Evolutionary conservation across 75 land plant genomes (phyloP), one percentile per base, ranked within the genome.

Genomic region (Isoetes taiwanensis): DNA sequence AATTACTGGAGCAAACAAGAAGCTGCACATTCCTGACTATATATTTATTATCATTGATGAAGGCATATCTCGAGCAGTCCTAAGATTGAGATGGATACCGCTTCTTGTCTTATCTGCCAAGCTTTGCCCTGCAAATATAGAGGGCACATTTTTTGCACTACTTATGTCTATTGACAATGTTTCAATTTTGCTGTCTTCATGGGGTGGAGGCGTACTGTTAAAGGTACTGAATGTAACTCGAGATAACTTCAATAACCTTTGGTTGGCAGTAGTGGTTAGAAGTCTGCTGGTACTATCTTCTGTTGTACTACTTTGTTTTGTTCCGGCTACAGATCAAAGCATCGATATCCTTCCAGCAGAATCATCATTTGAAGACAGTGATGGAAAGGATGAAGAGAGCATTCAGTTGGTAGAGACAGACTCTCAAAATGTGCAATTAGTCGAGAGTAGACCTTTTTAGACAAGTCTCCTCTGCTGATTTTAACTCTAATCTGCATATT

Each of bases 1-100:
- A 28, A 80, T 88, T 40, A 26, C 80, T 41, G 69, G 82, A 1
- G 4, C 75, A 24, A 88, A 84, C 56, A 42, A 71, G 30, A 69
- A 67, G 52, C 32, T 81, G 19, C 82, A 80, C 0, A 63, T 88
- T 24, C 81, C 95, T 59, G 82, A 88, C 38, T 76, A 62, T 32
- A 57, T 88, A 20, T 81, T 80, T 46, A 62, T 71, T 42, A 81
- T 84, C 9, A 62, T 84, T 32, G 89, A 81, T 57, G 89, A 73
- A 59, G 32, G n/a, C n/a, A n/a, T n/a, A n/a, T n/a, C n/a, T n/a
- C n/a, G n/a, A n/a, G n/a, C n/a, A n/a, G n/a, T n/a, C n/a, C n/a
- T n/a, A n/a, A n/a, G n/a, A n/a, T n/a, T 88, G 40, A 88, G 81
- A 57, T 81, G 85, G 95, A 81, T 88, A 81, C 95, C 95, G 0